Conservation (phyloP, 2,329 filamentous ascomycete genomes). For the Pseudofabraea citricarpa region DNA sequence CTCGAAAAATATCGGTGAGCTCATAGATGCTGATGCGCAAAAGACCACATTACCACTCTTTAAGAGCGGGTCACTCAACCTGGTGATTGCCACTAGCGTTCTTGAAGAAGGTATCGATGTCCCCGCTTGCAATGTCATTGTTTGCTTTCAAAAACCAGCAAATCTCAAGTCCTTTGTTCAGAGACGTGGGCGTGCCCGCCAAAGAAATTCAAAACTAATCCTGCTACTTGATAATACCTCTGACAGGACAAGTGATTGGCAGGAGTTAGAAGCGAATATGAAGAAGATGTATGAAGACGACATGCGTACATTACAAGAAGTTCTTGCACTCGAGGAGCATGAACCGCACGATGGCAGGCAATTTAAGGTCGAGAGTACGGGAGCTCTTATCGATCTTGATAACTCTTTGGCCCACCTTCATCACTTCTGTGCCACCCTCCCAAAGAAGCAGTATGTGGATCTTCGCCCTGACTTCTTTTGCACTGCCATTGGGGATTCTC, state of each 20-base stretch:
- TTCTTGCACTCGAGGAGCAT: conserved; percentile 15
- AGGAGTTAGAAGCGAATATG: conserved; percentile 67
- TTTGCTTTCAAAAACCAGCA: conserved; percentile 57
- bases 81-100: conserved; percentile 56
- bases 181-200: conserved; percentile 56
- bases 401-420: conserved; percentile 72
- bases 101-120: conserved; percentile 66
- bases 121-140: conserved; percentile 56
- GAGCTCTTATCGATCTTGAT: conserved; percentile 66
- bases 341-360: conserved; percentile 30
- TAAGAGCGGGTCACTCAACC: conserved; percentile 46
- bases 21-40: conserved; percentile 31
- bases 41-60: conserved; percentile 43
- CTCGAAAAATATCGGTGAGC: conserved; percentile 36
- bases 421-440: conserved; percentile 69
- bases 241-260: conserved; percentile 48
- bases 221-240: conserved; percentile 45
- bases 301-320: conserved; percentile 18
- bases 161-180: conserved; percentile 64
- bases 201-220: conserved; percentile 46
- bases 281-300: conserved; percentile 35
- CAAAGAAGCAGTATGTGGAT: conserved; percentile 53
- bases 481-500: conserved; percentile 33
- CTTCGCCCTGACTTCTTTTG: conserved; percentile 61
- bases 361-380: conserved; percentile 38